phyloP scores from a whole-genome alignment of 805 yeast species.

The Candida awuae region DNA sequence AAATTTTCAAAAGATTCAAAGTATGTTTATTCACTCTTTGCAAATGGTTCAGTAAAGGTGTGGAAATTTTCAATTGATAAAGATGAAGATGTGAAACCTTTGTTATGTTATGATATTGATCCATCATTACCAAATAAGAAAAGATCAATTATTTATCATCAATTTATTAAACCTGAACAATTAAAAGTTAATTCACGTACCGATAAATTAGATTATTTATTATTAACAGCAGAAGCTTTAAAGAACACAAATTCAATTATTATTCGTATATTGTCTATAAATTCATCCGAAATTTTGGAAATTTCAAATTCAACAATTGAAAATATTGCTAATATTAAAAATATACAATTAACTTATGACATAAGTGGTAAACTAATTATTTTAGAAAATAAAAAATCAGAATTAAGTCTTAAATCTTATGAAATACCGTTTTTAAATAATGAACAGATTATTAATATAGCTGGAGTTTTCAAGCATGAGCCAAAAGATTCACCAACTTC shows the following conservation, averaged over 20 bases:
- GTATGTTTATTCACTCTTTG: slow-evolving; percentile 25
- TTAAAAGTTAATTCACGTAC: slow-evolving; percentile 18
- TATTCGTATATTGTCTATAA: slow-evolving; percentile 23
- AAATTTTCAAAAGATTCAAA: slow-evolving; percentile 24
- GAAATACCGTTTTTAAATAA: slow-evolving; percentile 29
- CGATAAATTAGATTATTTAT: slow-evolving; percentile 16
- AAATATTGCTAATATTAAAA: slow-evolving; percentile 7
- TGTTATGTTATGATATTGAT: slow-evolving; percentile 9
- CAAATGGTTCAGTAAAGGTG: slow-evolving; percentile 26
- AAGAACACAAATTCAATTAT: slow-evolving; percentile 15
- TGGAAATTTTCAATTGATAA: slow-evolving; percentile 17
- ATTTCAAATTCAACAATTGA: slow-evolving; percentile 24
- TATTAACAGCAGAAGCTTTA: slow-evolving; percentile 19
- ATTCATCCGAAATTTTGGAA: slow-evolving; percentile 23
- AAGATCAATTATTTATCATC: slow-evolving; percentile 16
- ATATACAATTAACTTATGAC: slow-evolving; percentile 21
- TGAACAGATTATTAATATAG: slow-evolving; percentile 22
- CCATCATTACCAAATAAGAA: slow-evolving; percentile 10
- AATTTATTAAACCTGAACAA: slow-evolving; percentile 23
- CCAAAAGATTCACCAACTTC: slow-evolving; percentile 25
- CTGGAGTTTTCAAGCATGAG: slow-evolving; percentile 22
- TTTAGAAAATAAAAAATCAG: slow-evolving; percentile 14
- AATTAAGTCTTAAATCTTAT: slow-evolving; percentile 18
- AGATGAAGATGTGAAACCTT: slow-evolving; percentile 9
- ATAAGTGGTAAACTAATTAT: slow-evolving; percentile 25